Percentiles rank a stretch among this genome's conserved stretches.
These are phyloP conservation scores for Suillus cothurnatus DNA, from an alignment of 768 basidiomycete species.

Conservation along the genomic window DNA sequence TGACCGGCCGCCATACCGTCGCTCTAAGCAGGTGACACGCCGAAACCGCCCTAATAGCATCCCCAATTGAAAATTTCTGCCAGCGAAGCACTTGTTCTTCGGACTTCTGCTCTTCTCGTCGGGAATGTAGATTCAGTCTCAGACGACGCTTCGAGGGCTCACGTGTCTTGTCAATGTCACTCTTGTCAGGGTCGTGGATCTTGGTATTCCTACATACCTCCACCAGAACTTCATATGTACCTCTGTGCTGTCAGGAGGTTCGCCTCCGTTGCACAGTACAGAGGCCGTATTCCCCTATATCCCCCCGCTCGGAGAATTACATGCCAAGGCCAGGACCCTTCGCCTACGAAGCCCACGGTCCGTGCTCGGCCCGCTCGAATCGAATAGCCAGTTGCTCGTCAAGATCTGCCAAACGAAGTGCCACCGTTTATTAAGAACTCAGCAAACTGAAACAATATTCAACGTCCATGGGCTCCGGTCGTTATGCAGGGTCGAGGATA, in stretches of 20 bases:
- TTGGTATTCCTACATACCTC: neutral
- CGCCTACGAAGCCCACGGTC: neutral
- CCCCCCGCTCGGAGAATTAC: neutral
- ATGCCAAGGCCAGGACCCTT: neutral
- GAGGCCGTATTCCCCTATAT: neutral
- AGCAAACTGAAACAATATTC: neutral
- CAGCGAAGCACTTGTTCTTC: slow-evolving; percentile 1
- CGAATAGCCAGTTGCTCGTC: slow-evolving; percentile 3
- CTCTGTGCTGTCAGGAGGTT: neutral
- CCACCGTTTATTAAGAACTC: slow-evolving; percentile 2
- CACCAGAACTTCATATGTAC: neutral
- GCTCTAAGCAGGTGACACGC: neutral
- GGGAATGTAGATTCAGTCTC: slow-evolving; percentile 1
- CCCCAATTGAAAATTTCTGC: neutral
- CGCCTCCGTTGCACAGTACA: neutral
- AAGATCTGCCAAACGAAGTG: slow-evolving; percentile 2
- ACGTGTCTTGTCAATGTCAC: slow-evolving; percentile 4
- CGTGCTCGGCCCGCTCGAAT: neutral
- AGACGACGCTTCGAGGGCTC: neutral
- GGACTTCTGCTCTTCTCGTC: neutral
- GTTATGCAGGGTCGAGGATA: neutral
- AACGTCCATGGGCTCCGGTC: neutral
- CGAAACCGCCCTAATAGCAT: neutral
- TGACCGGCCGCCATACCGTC: slow-evolving; percentile 5
- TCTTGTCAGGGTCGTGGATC: neutral